phyloP scores from a whole-genome alignment of 495 filamentous ascomycete species.

The Evansstolkia leycettana region DNA sequence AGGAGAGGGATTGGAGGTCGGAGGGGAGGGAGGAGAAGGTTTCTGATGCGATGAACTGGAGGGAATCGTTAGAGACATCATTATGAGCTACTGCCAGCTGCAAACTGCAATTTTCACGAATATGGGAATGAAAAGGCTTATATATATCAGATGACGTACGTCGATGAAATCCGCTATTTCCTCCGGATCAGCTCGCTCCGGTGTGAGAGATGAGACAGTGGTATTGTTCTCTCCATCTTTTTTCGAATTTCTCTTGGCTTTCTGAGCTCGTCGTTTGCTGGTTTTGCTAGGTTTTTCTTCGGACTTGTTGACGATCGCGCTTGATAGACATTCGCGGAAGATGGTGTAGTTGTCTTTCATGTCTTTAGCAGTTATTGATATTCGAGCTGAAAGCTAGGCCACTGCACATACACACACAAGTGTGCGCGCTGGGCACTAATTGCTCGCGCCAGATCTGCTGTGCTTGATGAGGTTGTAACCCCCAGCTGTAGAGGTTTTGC shows the following conservation, averaged over 20 bases:
- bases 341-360: constrained; percentile 60
- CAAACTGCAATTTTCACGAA: no score
- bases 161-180: constrained; percentile 67
- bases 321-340: constrained; percentile 57
- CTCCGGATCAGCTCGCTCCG: constrained; percentile 36
- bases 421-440: no score
- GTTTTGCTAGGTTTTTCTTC: constrained; percentile 24
- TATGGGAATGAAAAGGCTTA: no score
- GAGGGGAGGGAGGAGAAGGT: constrained; percentile 52
- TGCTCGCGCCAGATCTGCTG: no score
- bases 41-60: constrained; percentile 61
- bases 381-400: no score
- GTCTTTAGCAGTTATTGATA: no score
- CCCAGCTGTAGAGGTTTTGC: no score
- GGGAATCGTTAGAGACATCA: no score
- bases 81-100: no score
- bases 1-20: constrained; percentile 46
- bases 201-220: neutral
- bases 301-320: constrained; percentile 43
- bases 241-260: constrained; percentile 14
- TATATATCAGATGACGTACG: no score
- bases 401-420: no score
- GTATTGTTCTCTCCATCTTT: constrained; percentile 6
- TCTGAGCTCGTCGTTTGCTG: constrained; percentile 33
- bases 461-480: no score